phyloP scores from a whole-genome alignment of 2,329 filamentous ascomycete genomes.

The Colletotrichum sp. region DNA sequence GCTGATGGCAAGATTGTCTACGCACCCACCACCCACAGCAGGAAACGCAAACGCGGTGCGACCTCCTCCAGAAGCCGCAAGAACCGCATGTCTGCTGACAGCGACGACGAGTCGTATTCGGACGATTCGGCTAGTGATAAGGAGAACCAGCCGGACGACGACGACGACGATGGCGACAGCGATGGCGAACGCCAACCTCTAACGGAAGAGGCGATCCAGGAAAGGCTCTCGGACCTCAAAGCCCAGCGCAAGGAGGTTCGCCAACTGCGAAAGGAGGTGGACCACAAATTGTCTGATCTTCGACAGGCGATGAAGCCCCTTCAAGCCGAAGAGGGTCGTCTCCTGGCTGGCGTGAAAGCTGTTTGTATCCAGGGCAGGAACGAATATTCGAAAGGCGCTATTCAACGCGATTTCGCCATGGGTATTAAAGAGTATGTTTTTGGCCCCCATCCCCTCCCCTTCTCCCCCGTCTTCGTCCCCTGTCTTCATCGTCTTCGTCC shows the following conservation, averaged over 20 bases:
- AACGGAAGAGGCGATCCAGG: not conserved
- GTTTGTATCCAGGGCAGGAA: conserved; percentile 62
- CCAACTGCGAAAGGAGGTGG: conserved; percentile 19
- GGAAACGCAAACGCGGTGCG: conserved; percentile 25
- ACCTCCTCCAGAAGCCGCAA: not conserved
- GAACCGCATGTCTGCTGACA: conserved; percentile 13
- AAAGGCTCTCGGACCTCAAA: not conserved
- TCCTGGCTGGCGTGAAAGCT: conserved; percentile 8
- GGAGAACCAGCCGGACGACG: not conserved
- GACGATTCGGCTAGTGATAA: conserved; percentile 18
- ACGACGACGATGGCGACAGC: not conserved
- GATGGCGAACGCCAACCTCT: not conserved
- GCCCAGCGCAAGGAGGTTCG: conserved; percentile 23
- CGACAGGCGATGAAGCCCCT: not conserved
- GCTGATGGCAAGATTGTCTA: conserved; percentile 26
- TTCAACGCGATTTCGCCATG: conserved; percentile 27
- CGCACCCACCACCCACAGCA: conserved; percentile 19
- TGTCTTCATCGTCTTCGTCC: too few relatives aligned
- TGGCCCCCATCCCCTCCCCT: too few relatives aligned
- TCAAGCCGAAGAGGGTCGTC: conserved; percentile 17
- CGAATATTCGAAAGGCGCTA: conserved; percentile 45
- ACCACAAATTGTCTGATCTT: not conserved
- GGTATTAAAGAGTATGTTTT: conserved; percentile 52
- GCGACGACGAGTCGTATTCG: conserved; percentile 22
- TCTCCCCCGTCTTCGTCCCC: too few relatives aligned